phyloP scores from a whole-genome alignment of 2,329 filamentous ascomycete species.

The Penicillium sp. region DNA sequence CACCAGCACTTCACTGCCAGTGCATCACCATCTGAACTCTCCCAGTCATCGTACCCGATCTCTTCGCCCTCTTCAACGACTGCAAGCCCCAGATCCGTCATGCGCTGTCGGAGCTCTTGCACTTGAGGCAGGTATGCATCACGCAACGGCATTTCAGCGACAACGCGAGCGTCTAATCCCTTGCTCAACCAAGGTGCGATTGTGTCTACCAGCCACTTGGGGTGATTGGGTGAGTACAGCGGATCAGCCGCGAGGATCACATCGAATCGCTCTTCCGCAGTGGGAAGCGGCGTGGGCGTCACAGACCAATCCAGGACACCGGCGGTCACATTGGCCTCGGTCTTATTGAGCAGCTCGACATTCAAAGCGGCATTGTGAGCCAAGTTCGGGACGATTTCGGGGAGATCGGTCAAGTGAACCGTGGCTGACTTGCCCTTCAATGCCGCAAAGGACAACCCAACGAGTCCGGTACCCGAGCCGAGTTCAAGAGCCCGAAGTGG shows the following conservation, averaged over 20 bases:
- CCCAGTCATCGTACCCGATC: constrained; percentile 56
- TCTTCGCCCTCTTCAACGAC: constrained; percentile 59
- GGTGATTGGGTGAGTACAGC: constrained; percentile 85
- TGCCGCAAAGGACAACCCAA: constrained; percentile 82
- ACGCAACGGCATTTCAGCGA: constrained; percentile 82
- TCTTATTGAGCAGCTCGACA: constrained; percentile 57
- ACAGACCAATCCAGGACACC: constrained; percentile 75
- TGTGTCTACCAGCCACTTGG: constrained; percentile 72
- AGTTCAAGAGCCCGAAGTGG: constrained; percentile 69
- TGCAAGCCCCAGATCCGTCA: constrained; percentile 61
- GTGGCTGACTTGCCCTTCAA: constrained; percentile 62
- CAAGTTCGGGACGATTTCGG: constrained; percentile 82
- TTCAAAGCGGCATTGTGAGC: constrained; percentile 75
- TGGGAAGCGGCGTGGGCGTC: constrained; percentile 35
- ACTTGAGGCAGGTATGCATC: constrained; percentile 70
- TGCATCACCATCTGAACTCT: constrained; percentile 48
- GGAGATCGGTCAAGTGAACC: constrained; percentile 81
- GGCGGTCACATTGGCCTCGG: constrained; percentile 64
- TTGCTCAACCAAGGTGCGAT: constrained; percentile 71
- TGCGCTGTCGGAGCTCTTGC: constrained; percentile 64
- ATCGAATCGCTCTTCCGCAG: constrained; percentile 53
- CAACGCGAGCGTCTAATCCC: constrained; percentile 64
- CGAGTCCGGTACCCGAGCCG: constrained; percentile 88
- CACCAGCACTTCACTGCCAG: constrained; percentile 56
- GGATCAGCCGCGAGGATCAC: constrained; percentile 85